phyloP scores from a whole-genome alignment of 345 rosid species.

The Salix arbutifolia region DNA sequence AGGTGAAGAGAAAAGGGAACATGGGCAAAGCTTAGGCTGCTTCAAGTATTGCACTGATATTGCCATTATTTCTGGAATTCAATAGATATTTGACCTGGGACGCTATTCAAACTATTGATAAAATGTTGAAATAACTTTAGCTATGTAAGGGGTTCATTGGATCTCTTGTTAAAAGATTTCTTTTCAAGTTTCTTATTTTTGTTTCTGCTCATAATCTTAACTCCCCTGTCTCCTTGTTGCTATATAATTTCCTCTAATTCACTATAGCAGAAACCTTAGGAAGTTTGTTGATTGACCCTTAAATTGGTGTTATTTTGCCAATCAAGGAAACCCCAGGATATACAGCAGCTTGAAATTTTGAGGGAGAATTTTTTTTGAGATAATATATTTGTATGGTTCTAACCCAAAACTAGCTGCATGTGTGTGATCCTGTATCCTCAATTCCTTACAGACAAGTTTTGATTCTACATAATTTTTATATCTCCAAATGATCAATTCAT shows the following conservation, averaged over 20 bases:
- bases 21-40: neutral
- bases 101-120: neutral
- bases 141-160: neutral
- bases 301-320: neutral
- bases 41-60: neutral
- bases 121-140: neutral
- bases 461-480: neutral
- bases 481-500: neutral
- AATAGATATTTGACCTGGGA: neutral
- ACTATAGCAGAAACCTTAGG: neutral
- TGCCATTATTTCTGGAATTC: neutral
- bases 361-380: neutral
- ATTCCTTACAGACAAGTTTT: neutral
- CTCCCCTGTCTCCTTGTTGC: neutral
- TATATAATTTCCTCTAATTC: neutral
- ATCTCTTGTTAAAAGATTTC: neutral
- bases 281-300: neutral
- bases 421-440: neutral
- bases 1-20: neutral
- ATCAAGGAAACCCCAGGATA: neutral
- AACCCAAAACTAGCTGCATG: neutral
- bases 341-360: neutral
- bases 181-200: neutral
- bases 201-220: neutral
- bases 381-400: neutral